Base-by-base conservation (phyloP, 2,329 filamentous ascomycete species). In the Cryphonectria japonica region DNA sequence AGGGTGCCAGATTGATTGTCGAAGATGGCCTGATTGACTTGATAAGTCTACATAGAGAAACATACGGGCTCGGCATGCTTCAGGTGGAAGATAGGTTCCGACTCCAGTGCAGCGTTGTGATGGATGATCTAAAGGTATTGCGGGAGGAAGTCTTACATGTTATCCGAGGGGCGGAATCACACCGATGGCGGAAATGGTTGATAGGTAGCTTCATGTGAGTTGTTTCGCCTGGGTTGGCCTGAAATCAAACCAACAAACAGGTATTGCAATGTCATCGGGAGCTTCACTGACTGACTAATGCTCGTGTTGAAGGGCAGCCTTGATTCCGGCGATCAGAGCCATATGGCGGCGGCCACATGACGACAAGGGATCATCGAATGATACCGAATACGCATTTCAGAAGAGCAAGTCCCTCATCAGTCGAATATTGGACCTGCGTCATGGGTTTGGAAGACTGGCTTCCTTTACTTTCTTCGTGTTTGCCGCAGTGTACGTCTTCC, bases 381-480 rank as follows among this genome's bases (percentile, higher is more conserved):
- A 85, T 74, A 89, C 87, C 37, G 87, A 89, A 79, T 86, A 89
- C 75, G 87, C 87, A 41, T 89, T 88, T 76, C 79, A 77, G 37
- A 82, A 81, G 74, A 86, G 85, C 77, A 84, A 83, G 77, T 80
- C 82, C 2, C 82, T 89, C 5, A 78, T 89, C 39, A 75, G 82
- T 3, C 83, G 86, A 67, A 86, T 89, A 75, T 80, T 85, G 68
- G 78, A 80, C 62, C 81, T 82, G 8, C 77, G 86, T 1, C 78
- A 82, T 13, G 83, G 85, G 5, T 81, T 80, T 19, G 83, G 83
- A 19, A 77, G 82, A 1, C 76, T 88, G 37, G 86, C 86, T 0
- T 83, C 83, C 50, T 73, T 88, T 13, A 84, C 85, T 11, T 84
- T 87, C 73, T 84, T 89, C 43, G 85, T 89, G 2, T 85, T 89